Base-by-base conservation (phyloP, 371 early-diverging fungal species). In the Rhizomucor pusillus region DNA sequence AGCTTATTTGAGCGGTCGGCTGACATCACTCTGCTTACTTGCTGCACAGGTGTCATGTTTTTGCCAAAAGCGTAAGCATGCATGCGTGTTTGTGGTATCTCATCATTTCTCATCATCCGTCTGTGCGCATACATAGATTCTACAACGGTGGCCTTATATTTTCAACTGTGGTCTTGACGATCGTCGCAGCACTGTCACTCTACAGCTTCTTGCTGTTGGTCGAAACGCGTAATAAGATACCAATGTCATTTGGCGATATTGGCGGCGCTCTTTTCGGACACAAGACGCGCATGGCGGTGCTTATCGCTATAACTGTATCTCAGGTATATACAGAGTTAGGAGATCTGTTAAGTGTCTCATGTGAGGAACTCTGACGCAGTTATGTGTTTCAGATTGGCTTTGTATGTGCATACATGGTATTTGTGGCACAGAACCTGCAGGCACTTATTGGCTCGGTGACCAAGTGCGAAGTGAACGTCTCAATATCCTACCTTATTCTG, bases 401-500 rank as follows among this genome's bases (percentile, higher is more conserved):
- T 72, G 86, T 88, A 7, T 90, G 90, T 61, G 92, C 92, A 11
- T 94, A 94, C 65, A 88, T 86, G 80, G 90, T 91, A 24, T 94
- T 92, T 72, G 88, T 94, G 1, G 89, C 89, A 10, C 86, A 91
- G 65, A 94, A 89, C 64, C 57, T 92, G 5, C 84, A 86, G 35
- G 88, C 90, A 5, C 62, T 91, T 11, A 50, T 85, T 2, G 79
- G 80, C 67, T 73, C 86, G 12, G 62, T 84, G 3, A 79, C 87
- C 18, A 65, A 80, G 50, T 65, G 83, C 24, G 47, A 63, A 14
- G 44, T 50, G 7, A 35, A 50, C 12, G 40, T 77, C 3, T 64
- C 74, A 1, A 43, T 70, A 2, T 44, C 68, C 16, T 69, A 68
- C 50, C 82, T 90, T 47, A 86, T 93, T 45, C 50, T 88, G 20